Conservation (phyloP, 768 basidiomycete genomes). For the Boletus fagicola region DNA sequence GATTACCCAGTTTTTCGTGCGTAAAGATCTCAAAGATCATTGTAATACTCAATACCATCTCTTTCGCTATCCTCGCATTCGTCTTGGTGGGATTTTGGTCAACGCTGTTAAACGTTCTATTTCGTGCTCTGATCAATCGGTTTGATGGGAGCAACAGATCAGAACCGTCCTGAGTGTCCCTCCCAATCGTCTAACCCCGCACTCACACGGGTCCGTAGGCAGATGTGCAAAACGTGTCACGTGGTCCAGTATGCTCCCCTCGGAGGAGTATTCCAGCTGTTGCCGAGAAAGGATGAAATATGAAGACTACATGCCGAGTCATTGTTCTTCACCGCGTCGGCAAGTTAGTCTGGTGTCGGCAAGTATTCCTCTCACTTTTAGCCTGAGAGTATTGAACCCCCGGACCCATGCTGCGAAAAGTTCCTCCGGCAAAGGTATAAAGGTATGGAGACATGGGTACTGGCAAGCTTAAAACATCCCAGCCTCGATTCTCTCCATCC, state of each 20-base stretch:
- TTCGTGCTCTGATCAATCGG: not conserved
- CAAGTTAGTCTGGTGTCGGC: not conserved
- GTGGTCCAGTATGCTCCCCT: not conserved
- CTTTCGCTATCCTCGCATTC: not conserved
- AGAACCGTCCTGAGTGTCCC: not conserved
- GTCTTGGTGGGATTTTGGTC: not conserved
- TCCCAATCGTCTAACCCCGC: not conserved
- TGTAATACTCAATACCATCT: conserved; percentile 11
- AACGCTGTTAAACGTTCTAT: not conserved
- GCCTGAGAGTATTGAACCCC: not conserved
- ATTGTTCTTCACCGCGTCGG: conserved; percentile 4
- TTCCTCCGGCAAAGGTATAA: conserved; percentile 9
- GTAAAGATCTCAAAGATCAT: not conserved
- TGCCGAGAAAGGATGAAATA: conserved; percentile 12
- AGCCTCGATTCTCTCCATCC: not conserved
- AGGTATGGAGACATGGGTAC: not conserved
- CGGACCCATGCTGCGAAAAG: not conserved
- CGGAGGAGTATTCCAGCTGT: not conserved
- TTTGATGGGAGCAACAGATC: not conserved
- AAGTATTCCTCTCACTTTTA: not conserved
- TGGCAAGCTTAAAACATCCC: not conserved
- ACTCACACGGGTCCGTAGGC: not conserved
- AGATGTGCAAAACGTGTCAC: not conserved
- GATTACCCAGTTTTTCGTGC: conserved; percentile 16
- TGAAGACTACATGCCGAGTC: conserved; percentile 3